Percentiles rank a stretch among this genome's conserved stretches.
These are phyloP conservation scores for Dendrocalamus latiflorus DNA, from an alignment of 202 grass and related monocot genomes.

Conservation along the genomic window DNA sequence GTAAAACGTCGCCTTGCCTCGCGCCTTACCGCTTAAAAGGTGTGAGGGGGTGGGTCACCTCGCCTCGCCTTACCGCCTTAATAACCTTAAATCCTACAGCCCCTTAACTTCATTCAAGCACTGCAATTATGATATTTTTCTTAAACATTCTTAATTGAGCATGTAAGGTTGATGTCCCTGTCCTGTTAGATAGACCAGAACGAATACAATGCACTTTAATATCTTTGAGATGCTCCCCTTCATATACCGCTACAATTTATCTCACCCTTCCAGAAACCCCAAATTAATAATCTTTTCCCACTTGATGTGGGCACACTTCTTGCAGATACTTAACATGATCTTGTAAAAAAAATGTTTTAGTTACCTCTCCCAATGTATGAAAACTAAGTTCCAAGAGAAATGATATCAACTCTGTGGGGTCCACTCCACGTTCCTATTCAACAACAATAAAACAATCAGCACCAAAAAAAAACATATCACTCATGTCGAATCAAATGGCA, in stretches of 20 bases:
- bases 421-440: conserved; percentile 82
- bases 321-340: conserved; percentile 3
- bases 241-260: background rate
- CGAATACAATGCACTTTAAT: background rate
- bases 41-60: no score
- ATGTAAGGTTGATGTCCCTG: background rate
- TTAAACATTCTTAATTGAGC: background rate
- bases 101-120: background rate
- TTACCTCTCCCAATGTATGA: conserved; percentile 74
- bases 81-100: background rate
- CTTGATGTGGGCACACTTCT: background rate
- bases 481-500: conserved; percentile 1
- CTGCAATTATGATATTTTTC: background rate
- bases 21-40: no score
- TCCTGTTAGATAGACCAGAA: background rate
- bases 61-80: no score
- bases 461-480: no score
- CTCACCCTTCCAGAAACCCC: background rate
- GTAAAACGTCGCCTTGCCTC: no score
- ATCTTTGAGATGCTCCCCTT: background rate
- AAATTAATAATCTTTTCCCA: background rate
- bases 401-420: conserved; percentile 81
- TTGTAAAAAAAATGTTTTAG: conserved; percentile 10
- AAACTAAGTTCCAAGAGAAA: conserved; percentile 97
- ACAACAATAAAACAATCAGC: conserved; percentile 26